Evolutionary conservation across 371 early-diverging fungal species (phyloP), one percentile per base, ranked within the genome.

Genomic region (Zancudomyces culisetae): DNA sequence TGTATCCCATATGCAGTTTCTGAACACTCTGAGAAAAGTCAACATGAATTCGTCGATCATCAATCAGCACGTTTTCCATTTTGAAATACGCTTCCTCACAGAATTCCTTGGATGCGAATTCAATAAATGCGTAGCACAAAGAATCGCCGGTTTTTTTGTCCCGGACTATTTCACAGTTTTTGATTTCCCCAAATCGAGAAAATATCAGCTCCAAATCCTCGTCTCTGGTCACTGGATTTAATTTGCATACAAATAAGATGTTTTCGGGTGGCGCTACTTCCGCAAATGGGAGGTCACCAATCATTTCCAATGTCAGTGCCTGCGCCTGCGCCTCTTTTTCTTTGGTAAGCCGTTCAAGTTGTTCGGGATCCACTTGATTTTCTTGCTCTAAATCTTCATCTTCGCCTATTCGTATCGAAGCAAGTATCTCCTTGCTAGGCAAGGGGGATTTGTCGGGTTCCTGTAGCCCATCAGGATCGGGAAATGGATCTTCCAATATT

Each of bases 11-110:
- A 58, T 85, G 85, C 19, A 91, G 68, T 50, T 85, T 85, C 30
- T 83, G 80, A 0, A 96, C 97, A 26, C 85, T 85, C 70, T 97
- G 98, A 20, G 95, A 93, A 60, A 97, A 97, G 63, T 97, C 98
- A 15, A 97, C 94, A 60, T 90, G 87, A 40, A 97, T 93, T 35
- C 98, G 71, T 1, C 94, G 81, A 63, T 95, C 98, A 60, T 97
- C 98, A 52, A 97, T 87, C 26, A 95, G 61, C 1, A 93, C 95
- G 52, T 89, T 90, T 52, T 82, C 75, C 83, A 80, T 70, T 45
- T 71, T 68, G 23, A 70, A 63, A 42, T 65, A 66, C n/a, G 72
- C 74, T 69, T 87, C 86, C 62, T 94, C 94, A 52, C 89, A 87
- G 30, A 80, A 77, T 30, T 81, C 81, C 57, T 83, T 81, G 30